phyloP scores from a whole-genome alignment of 257 asterid genomes.

The Gentiana macrophylla region DNA sequence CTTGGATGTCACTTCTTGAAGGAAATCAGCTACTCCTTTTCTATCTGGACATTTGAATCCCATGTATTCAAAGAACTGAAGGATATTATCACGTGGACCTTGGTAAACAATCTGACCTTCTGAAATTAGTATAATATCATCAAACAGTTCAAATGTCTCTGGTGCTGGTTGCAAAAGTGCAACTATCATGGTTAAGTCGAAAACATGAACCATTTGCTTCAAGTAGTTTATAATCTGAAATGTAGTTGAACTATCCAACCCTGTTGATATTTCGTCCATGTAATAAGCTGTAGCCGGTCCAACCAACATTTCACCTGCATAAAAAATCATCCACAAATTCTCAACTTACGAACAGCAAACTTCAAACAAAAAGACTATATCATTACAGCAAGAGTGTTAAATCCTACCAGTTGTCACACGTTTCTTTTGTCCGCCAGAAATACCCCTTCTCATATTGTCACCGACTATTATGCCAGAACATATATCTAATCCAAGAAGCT shows the following conservation, averaged over 20 bases:
- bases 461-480: no score
- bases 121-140: constrained; percentile 35
- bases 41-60: constrained; percentile 49
- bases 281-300: constrained; percentile 35
- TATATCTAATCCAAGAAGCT: no score
- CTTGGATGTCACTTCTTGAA: constrained; percentile 47
- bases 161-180: constrained; percentile 55
- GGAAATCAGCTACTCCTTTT: constrained; percentile 51
- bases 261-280: constrained; percentile 52
- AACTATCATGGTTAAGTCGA: constrained; percentile 29
- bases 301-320: constrained; percentile 46
- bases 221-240: constrained; percentile 36
- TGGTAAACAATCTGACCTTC: constrained; percentile 46
- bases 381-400: no score
- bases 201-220: constrained; percentile 32
- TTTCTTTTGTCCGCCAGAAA: no score
- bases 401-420: no score
- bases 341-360: neutral
- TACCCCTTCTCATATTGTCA: no score
- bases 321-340: neutral
- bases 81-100: constrained; percentile 36
- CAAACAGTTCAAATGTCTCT: constrained; percentile 43
- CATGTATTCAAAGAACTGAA: constrained; percentile 26
- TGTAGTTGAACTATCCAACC: constrained; percentile 52
- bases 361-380: neutral